phyloP scores from a whole-genome alignment of 1,284 basidiomycete genomes.

The Ustilago cynodontis region DNA sequence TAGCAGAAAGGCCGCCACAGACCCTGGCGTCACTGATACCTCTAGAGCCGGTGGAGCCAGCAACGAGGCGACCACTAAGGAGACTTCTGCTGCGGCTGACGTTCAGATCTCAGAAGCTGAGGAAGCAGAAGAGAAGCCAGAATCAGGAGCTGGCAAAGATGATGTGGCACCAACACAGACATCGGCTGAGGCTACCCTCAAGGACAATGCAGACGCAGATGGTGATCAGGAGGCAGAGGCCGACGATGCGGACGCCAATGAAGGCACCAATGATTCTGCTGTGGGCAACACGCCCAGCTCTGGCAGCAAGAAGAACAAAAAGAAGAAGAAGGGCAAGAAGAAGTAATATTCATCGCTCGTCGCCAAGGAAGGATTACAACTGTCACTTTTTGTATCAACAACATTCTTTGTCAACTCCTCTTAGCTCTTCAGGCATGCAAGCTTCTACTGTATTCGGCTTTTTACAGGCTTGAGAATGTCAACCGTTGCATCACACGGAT shows the following conservation, averaged over 20 bases:
- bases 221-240: slow-evolving; percentile 77
- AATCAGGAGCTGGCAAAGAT: neutral
- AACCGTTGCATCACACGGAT: too few relatives aligned
- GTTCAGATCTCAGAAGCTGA: neutral
- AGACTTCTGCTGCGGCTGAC: neutral
- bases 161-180: neutral
- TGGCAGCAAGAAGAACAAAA: slow-evolving; percentile 81
- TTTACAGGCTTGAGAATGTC: too few relatives aligned
- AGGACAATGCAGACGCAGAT: slow-evolving; percentile 71
- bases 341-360: slow-evolving; percentile 17
- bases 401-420: neutral
- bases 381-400: neutral
- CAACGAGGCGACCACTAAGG: neutral
- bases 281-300: slow-evolving; percentile 84
- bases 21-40: neutral
- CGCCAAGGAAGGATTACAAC: neutral
- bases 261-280: slow-evolving; percentile 78
- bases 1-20: neutral
- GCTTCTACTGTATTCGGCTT: too few relatives aligned
- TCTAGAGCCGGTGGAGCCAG: neutral
- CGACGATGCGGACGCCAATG: slow-evolving; percentile 75
- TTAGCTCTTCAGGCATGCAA: neutral
- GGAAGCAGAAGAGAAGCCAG: neutral
- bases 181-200: neutral
- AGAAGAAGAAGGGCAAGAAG: slow-evolving; percentile 54